These are phyloP conservation scores for Phylloporus rhodoxanthus DNA, from an alignment of 768 basidiomycete genomes.

Conservation along the genomic window DNA sequence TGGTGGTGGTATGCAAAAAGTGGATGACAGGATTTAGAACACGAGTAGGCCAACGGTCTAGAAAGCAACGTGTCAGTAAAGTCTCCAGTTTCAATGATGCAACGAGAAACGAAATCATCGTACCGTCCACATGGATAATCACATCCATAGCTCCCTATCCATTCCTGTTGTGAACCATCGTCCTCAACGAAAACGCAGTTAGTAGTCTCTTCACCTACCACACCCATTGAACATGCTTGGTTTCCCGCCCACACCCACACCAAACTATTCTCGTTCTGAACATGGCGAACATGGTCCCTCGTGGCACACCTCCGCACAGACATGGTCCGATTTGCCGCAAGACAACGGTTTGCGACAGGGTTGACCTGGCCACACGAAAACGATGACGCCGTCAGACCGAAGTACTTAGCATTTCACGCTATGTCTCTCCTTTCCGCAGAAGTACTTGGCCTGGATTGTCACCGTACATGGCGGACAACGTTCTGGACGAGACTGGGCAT, in stretches of 20 bases:
- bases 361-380: constrained; percentile 35
- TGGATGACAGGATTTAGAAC: constrained; percentile 73
- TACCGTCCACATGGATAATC: constrained; percentile 53
- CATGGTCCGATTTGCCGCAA: constrained; percentile 64
- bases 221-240: constrained; percentile 56
- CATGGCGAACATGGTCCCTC: constrained; percentile 69
- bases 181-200: constrained; percentile 25
- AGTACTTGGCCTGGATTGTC: constrained; percentile 69
- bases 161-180: constrained; percentile 37
- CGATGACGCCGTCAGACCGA: constrained; percentile 35
- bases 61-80: background rate
- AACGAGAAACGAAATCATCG: constrained; percentile 11
- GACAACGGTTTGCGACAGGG: constrained; percentile 41
- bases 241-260: constrained; percentile 80
- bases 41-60: constrained; percentile 70
- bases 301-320: constrained; percentile 68
- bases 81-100: background rate
- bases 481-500: constrained; percentile 87
- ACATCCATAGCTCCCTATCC: constrained; percentile 69
- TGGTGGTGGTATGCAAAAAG: constrained; percentile 45
- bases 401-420: constrained; percentile 37
- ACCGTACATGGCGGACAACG: constrained; percentile 93
- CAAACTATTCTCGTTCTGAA: constrained; percentile 42
- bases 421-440: constrained; percentile 57
- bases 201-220: constrained; percentile 44